These are phyloP conservation scores for Gloeopeniophorella convolvens DNA, from an alignment of 768 basidiomycete genomes.

Conservation along the genomic window DNA sequence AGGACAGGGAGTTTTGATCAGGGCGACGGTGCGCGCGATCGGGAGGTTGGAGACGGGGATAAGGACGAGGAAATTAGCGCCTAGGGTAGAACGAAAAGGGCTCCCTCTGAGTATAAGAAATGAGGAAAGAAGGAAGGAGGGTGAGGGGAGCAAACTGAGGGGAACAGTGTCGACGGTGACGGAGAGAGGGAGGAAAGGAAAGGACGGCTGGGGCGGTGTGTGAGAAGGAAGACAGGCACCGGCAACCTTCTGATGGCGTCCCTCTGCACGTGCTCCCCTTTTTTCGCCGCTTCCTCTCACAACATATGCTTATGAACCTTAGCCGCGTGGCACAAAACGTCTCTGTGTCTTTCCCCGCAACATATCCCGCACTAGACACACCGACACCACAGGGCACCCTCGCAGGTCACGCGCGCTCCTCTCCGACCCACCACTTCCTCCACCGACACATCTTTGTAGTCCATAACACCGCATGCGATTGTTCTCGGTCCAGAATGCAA, in stretches of 20 bases:
- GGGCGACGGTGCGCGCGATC: not conserved
- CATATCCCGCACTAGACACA: too few relatives aligned
- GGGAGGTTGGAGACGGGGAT: slow-evolving; percentile 1
- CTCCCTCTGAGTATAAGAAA: not conserved
- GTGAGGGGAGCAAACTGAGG: not conserved
- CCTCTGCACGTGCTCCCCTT: too few relatives aligned
- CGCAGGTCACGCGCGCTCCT: not conserved
- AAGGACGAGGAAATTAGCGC: not conserved
- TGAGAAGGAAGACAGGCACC: not conserved
- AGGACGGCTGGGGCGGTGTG: not conserved
- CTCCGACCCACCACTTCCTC: not conserved
- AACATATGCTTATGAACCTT: too few relatives aligned
- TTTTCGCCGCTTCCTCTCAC: too few relatives aligned
- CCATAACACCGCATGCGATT: too few relatives aligned
- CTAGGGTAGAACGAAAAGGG: not conserved
- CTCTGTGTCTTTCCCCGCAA: too few relatives aligned
- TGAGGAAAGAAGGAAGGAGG: not conserved
- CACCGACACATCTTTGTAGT: not conserved
- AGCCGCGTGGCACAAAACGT: not conserved
- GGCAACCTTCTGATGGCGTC: too few relatives aligned
- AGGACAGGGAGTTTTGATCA: slow-evolving; percentile 7
- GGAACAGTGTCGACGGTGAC: not conserved
- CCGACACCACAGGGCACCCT: too few relatives aligned
- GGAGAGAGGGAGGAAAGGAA: not conserved
- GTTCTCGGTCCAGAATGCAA: too few relatives aligned